A percentile compares a stretch with the other conserved stretches of the same genome.
Evolutionary conservation across 352 stramenopile genomes (phyloP).

Genomic region (Phytophthora capsici): DNA sequence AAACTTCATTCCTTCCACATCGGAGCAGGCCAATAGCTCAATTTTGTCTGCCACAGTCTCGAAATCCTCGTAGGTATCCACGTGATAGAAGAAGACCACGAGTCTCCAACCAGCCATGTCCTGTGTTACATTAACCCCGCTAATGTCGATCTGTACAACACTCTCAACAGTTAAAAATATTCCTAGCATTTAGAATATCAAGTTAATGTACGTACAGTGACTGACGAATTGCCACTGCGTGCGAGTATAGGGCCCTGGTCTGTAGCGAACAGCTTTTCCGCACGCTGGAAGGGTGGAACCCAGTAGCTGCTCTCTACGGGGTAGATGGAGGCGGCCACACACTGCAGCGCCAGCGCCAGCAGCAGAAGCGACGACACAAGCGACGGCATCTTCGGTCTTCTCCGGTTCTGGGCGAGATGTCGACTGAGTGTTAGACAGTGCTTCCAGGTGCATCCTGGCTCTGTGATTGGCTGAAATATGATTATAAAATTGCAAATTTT

Average conservation of each 20-base stretch:
- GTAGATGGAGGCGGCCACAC: constrained; percentile 65
- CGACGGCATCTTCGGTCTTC: constrained; percentile 26
- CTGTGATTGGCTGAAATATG: constrained; percentile 33
- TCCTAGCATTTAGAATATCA: not conserved
- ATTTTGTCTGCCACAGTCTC: constrained; percentile 70
- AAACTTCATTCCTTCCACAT: constrained; percentile 47
- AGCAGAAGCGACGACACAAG: constrained; percentile 21
- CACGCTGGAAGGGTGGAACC: constrained; percentile 83
- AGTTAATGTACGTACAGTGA: constrained; percentile 46
- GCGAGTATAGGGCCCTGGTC: constrained; percentile 74
- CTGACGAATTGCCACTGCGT: constrained; percentile 62
- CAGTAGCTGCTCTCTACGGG: constrained; percentile 71
- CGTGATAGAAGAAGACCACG: constrained; percentile 87
- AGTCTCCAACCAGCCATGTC: constrained; percentile 76
- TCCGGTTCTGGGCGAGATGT: constrained; percentile 9
- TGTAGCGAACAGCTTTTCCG: constrained; percentile 87
- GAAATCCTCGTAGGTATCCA: constrained; percentile 73
- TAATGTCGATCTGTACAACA: constrained; percentile 57
- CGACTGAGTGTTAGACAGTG: constrained; percentile 4
- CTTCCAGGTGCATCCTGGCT: not conserved
- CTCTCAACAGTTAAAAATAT: not conserved
- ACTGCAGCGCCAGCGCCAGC: constrained; percentile 15
- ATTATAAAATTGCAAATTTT: not conserved
- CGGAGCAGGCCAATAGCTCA: constrained; percentile 73
- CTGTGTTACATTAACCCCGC: constrained; percentile 70